These are phyloP conservation scores for Blastocystis sp. DNA, from an alignment of 352 stramenopile genomes.

Conservation along the genomic window DNA sequence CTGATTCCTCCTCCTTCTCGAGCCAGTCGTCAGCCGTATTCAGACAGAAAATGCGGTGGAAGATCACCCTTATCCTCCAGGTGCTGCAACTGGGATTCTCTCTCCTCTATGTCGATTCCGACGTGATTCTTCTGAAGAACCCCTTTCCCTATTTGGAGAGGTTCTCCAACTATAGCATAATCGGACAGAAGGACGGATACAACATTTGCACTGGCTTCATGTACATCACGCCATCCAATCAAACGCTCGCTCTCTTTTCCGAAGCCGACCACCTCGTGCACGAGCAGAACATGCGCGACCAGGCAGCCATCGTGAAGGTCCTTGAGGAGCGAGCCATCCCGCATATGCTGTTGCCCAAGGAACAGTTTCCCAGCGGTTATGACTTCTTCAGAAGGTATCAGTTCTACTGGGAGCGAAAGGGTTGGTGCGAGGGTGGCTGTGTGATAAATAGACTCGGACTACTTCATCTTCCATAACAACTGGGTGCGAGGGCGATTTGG, in stretches of 20 bases:
- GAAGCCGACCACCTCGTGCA: neutral
- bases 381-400: neutral
- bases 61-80: slow-evolving; percentile 49
- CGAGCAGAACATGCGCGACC: neutral
- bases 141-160: neutral
- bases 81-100: neutral
- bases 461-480: slow-evolving; percentile 12
- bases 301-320: neutral
- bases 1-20: too few relatives aligned
- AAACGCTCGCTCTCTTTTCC: neutral
- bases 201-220: neutral
- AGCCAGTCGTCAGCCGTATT: neutral
- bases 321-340: neutral
- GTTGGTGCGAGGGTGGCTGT: neutral
- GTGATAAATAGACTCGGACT: neutral
- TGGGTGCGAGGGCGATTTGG: neutral
- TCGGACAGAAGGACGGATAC: neutral
- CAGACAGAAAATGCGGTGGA: slow-evolving; percentile 20
- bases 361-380: neutral
- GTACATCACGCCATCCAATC: neutral
- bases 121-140: neutral
- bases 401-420: slow-evolving; percentile 1
- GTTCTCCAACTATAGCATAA: neutral
- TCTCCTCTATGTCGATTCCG: slow-evolving; percentile 4
- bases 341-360: neutral